Percentiles rank a stretch among this genome's conserved stretches.
phyloP scores from a whole-genome alignment of 1,284 basidiomycete species.

The Ganoderma lingzhi region DNA sequence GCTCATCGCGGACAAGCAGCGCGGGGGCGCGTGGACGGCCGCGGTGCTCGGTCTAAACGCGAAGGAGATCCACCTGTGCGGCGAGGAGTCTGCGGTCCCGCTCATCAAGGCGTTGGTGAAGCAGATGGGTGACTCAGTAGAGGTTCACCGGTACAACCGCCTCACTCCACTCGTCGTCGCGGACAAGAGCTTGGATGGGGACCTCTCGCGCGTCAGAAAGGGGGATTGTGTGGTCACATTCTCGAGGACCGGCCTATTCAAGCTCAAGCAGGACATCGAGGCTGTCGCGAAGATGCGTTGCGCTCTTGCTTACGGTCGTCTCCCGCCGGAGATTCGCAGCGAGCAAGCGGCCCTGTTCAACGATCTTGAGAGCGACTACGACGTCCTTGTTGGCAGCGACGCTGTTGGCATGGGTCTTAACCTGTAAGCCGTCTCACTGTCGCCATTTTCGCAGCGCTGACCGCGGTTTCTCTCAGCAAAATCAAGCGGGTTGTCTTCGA shows the following conservation, averaged over 20 bases:
- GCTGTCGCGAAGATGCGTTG: conserved; percentile 74
- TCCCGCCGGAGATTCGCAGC: conserved; percentile 90
- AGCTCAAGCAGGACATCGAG: conserved; percentile 81
- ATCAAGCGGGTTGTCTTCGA: conserved; percentile 93
- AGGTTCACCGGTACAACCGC: conserved; percentile 87
- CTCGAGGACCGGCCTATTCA: conserved; percentile 81
- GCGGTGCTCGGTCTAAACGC: conserved; percentile 86
- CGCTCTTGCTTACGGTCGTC: conserved; percentile 89
- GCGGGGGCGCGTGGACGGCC: conserved; percentile 87
- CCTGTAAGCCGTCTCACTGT: conserved; percentile 62
- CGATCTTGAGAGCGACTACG: conserved; percentile 76
- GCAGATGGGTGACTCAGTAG: conserved; percentile 85
- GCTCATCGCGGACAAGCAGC: conserved; percentile 85
- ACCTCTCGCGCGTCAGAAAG: conserved; percentile 70
- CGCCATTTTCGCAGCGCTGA: conserved; percentile 4
- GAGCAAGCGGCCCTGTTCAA: conserved; percentile 94
- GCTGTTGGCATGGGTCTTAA: conserved; percentile 97
- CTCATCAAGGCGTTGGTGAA: conserved; percentile 76
- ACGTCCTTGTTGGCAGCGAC: conserved; percentile 91
- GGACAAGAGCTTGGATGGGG: conserved; percentile 68
- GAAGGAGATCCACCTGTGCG: conserved; percentile 92
- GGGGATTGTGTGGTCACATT: conserved; percentile 97
- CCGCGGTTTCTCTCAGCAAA: conserved; percentile 62
- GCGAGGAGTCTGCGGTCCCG: conserved; percentile 91
- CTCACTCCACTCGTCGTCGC: conserved; percentile 86